Percentiles rank a stretch among this genome's conserved stretches.
Evolutionary conservation across 2,329 filamentous ascomycete genomes (phyloP).

Genomic region (Fusarium vanettenii): DNA sequence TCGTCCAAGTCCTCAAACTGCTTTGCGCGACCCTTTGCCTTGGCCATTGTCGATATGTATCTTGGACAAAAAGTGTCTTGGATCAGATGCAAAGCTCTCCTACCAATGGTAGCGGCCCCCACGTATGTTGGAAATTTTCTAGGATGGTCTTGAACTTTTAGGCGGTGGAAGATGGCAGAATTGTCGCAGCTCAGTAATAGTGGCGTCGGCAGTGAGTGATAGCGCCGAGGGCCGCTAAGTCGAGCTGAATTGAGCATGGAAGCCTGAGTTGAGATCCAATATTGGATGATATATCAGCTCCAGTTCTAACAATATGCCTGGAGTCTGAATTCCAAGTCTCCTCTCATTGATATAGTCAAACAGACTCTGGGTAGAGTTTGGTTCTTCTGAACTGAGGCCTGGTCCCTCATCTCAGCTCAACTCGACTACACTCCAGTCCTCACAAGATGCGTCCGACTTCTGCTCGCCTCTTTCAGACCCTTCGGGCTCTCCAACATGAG

Average conservation of each 20-base stretch:
- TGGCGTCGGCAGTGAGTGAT: constrained; percentile 4
- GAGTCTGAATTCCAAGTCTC: neutral
- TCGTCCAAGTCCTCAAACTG: constrained; percentile 73
- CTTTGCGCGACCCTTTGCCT: constrained; percentile 65
- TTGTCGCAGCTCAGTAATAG: neutral
- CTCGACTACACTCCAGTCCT: neutral
- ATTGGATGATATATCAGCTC: neutral
- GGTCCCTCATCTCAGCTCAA: neutral
- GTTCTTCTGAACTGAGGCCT: neutral
- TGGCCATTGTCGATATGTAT: constrained; percentile 59
- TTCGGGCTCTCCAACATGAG: constrained; percentile 70
- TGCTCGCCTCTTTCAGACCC: constrained; percentile 50
- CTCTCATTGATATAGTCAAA: neutral
- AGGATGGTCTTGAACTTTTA: constrained; percentile 58
- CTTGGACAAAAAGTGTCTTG: constrained; percentile 18
- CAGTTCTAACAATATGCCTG: neutral
- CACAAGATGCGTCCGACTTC: constrained; percentile 53
- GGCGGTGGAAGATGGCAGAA: constrained; percentile 62
- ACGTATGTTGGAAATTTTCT: constrained; percentile 50
- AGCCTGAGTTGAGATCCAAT: constrained; percentile 3
- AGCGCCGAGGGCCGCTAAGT: constrained; percentile 21
- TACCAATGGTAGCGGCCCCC: constrained; percentile 38
- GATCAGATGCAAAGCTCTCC: constrained; percentile 20
- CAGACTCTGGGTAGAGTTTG: neutral
- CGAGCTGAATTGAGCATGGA: neutral